Percentiles rank a stretch among this genome's conserved stretches.
Conservation (phyloP, 2,329 filamentous ascomycete species). For the Trichoderma hamatum region DNA sequence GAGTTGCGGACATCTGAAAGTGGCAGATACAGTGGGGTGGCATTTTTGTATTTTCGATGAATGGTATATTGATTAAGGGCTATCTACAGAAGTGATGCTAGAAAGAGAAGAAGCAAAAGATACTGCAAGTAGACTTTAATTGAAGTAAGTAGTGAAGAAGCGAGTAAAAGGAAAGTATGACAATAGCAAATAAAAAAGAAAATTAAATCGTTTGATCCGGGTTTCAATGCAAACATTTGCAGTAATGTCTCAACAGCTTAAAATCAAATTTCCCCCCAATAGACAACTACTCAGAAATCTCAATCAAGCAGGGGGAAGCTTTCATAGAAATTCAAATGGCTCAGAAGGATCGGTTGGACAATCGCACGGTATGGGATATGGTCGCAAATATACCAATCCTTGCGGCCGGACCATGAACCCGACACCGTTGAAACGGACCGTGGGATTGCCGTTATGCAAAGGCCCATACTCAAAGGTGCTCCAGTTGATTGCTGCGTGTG, state of each 20-base stretch:
- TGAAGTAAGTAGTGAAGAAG: background rate
- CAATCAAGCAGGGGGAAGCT: background rate
- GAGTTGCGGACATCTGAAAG: background rate
- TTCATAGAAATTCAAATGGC: background rate
- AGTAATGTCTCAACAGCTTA: background rate
- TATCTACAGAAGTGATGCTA: background rate
- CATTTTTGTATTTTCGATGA: background rate
- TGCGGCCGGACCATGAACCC: background rate
- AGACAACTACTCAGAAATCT: background rate
- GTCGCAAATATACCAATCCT: background rate
- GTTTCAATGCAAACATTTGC: background rate
- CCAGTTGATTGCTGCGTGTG: background rate
- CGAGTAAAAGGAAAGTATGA: background rate
- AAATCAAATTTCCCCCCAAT: background rate
- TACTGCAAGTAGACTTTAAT: background rate
- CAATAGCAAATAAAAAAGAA: background rate
- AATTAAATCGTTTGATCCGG: background rate
- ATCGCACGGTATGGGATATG: slow-evolving; percentile 1
- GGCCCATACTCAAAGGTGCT: background rate
- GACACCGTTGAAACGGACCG: background rate
- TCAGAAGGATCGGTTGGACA: background rate
- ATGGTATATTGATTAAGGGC: background rate
- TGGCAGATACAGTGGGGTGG: background rate
- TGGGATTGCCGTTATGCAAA: background rate
- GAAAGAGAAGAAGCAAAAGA: background rate